Conservation (phyloP, 768 basidiomycete species). For the Guyanaporus albipodus region DNA sequence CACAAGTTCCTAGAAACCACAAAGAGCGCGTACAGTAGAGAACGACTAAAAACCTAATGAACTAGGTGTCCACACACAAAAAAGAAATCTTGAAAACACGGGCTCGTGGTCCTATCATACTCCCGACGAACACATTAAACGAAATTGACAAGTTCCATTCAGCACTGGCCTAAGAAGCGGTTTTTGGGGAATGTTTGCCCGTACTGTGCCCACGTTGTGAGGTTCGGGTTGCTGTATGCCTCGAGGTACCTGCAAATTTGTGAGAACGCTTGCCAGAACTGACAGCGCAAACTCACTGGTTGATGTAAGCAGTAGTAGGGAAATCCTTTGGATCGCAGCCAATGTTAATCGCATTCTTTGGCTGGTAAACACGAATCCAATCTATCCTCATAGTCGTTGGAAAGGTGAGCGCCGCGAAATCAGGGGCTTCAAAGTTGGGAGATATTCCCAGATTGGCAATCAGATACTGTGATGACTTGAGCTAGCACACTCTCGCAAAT, state of each 20-base stretch:
- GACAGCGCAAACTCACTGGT: slow-evolving; percentile 41
- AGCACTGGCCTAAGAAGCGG: slow-evolving; percentile 57
- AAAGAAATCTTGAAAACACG: slow-evolving; percentile 15
- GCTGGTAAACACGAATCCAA: slow-evolving; percentile 91
- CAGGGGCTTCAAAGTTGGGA: slow-evolving; percentile 69
- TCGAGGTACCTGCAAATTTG: slow-evolving; percentile 42
- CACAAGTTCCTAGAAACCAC: slow-evolving; percentile 1
- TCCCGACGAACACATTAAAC: slow-evolving; percentile 6
- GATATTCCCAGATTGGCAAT: slow-evolving; percentile 87
- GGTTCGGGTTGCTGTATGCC: slow-evolving; percentile 79
- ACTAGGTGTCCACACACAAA: slow-evolving; percentile 10
- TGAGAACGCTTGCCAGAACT: slow-evolving; percentile 1
- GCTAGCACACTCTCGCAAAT: background rate
- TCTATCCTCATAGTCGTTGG: slow-evolving; percentile 76
- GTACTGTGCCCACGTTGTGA: slow-evolving; percentile 70
- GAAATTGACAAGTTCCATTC: slow-evolving; percentile 12
- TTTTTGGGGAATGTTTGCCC: slow-evolving; percentile 69
- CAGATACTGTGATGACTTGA: slow-evolving; percentile 53
- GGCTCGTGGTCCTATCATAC: slow-evolving; percentile 1
- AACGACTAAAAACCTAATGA: slow-evolving; percentile 18
- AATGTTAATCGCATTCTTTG: slow-evolving; percentile 60
- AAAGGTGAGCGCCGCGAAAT: slow-evolving; percentile 67
- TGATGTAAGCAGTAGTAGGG: slow-evolving; percentile 82
- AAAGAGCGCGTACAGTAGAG: slow-evolving; percentile 16
- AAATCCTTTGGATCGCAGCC: slow-evolving; percentile 80